A percentile compares a stretch with the other conserved stretches of the same genome.
These are phyloP conservation scores for Hymenoscyphus repandus DNA, from an alignment of 2,329 filamentous ascomycete genomes.

Conservation along the genomic window DNA sequence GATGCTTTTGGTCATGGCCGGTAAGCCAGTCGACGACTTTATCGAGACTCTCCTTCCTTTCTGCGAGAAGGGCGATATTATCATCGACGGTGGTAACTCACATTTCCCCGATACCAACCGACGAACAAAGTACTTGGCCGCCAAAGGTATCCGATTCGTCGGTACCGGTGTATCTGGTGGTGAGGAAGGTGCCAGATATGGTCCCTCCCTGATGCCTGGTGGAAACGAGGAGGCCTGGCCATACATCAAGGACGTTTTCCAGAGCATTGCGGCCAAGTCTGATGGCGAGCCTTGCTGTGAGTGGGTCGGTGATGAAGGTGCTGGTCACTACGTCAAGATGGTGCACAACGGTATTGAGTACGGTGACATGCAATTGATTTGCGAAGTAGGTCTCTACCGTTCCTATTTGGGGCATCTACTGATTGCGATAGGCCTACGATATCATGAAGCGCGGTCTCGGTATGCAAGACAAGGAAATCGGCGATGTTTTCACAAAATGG, in stretches of 20 bases:
- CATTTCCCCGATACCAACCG: slow-evolving; percentile 99
- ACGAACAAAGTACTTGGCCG: slow-evolving; percentile 78
- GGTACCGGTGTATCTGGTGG: slow-evolving; percentile 97
- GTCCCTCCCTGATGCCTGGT: slow-evolving; percentile 97
- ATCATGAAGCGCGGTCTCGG: slow-evolving; percentile 99
- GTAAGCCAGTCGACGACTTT: slow-evolving; percentile 97
- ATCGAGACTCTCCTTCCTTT: slow-evolving; percentile 89
- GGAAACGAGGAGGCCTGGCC: slow-evolving; percentile 98
- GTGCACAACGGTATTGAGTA: slow-evolving; percentile 99
- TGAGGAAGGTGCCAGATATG: slow-evolving; percentile 98
- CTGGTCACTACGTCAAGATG: slow-evolving; percentile 99
- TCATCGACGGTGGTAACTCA: slow-evolving; percentile 99
- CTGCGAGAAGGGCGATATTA: slow-evolving; percentile 85
- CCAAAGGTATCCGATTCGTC: slow-evolving; percentile 92
- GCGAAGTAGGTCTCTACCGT: slow-evolving; percentile 65
- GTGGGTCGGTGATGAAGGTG: slow-evolving; percentile 99
- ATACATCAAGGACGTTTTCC: slow-evolving; percentile 98
- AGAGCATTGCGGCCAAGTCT: slow-evolving; percentile 95
- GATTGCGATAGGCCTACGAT: slow-evolving; percentile 75
- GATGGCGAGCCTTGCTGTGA: slow-evolving; percentile 97
- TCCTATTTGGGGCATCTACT: neutral
- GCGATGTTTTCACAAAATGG: slow-evolving; percentile 90
- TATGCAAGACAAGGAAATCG: slow-evolving; percentile 87
- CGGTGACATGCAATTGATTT: slow-evolving; percentile 99
- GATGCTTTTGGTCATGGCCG: slow-evolving; percentile 99